Percentiles rank a stretch among this genome's conserved stretches.
phyloP scores from a whole-genome alignment of 768 basidiomycete genomes.

The Hydnomerulius pinastri region DNA sequence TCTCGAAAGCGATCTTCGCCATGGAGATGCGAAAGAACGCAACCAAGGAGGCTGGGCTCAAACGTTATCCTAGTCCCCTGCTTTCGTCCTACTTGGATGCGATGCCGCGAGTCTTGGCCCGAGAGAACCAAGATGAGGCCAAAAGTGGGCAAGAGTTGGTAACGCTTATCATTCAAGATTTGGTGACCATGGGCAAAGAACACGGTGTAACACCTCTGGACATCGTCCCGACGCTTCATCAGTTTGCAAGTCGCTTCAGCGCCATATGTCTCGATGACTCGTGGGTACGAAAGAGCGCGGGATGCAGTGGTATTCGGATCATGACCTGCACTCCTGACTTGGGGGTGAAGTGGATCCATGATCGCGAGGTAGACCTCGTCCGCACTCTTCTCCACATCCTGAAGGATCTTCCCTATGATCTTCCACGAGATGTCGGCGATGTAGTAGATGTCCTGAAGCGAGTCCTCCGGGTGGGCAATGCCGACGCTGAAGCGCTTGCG shows the following conservation, averaged over 20 bases:
- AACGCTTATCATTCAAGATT: conserved; percentile 61
- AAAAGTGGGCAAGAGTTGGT: conserved; percentile 62
- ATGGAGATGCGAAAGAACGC: conserved; percentile 68
- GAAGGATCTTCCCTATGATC: conserved; percentile 91
- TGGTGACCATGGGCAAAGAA: conserved; percentile 56
- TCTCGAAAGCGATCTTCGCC: conserved; percentile 72
- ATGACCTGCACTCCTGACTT: conserved; percentile 72
- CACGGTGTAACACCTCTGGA: conserved; percentile 52
- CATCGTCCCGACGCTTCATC: conserved; percentile 69
- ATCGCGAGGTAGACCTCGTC: conserved; percentile 87
- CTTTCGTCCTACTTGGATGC: conserved; percentile 79
- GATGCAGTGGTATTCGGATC: conserved; percentile 81
- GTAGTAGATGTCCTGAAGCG: conserved; percentile 75
- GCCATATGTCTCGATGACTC: conserved; percentile 89
- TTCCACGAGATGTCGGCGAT: conserved; percentile 78
- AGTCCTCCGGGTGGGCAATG: conserved; percentile 63
- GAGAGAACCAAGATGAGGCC: conserved; percentile 61
- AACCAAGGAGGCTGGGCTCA: conserved; percentile 50
- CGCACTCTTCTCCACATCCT: conserved; percentile 89
- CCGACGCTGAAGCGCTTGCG: conserved; percentile 45
- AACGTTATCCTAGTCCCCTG: conserved; percentile 57
- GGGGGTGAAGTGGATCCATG: conserved; percentile 76
- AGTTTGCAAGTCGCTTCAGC: conserved; percentile 80
- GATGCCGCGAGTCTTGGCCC: conserved; percentile 73
- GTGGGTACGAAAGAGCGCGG: conserved; percentile 89